These are phyloP conservation scores for Novymonas esmeraldas DNA, from an alignment of 208 protist species.

Conservation along the genomic window DNA sequence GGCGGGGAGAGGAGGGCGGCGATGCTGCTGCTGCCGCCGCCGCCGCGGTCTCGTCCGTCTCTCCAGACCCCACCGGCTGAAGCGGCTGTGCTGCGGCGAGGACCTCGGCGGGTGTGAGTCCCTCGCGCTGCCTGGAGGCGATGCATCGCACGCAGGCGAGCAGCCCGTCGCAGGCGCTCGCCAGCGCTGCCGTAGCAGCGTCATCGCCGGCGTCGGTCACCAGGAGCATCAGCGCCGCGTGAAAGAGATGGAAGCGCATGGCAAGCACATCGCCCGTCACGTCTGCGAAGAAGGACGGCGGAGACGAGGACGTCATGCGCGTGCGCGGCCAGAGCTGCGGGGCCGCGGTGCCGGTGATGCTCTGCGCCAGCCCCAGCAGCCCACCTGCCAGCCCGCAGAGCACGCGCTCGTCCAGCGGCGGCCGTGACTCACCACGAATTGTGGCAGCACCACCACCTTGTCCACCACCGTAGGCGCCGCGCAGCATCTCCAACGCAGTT, in stretches of 20 bases:
- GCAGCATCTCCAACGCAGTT: constrained; percentile 16
- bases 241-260: constrained; percentile 18
- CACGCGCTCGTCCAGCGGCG: constrained; percentile 8
- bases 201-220: constrained; percentile 1
- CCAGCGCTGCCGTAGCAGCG: neutral
- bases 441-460: neutral
- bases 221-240: constrained; percentile 15
- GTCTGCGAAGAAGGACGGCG: neutral
- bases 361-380: constrained; percentile 33
- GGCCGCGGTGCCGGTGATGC: constrained; percentile 7
- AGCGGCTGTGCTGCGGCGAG: neutral
- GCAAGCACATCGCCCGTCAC: constrained; percentile 12
- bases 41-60: too few species aligned
- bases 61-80: too few species aligned
- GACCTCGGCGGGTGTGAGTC: neutral
- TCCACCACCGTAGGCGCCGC: constrained; percentile 5
- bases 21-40: too few species aligned
- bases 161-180: neutral
- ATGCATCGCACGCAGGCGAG: constrained; percentile 1
- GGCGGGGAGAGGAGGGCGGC: too few species aligned
- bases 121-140: neutral
- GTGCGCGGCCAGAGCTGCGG: constrained; percentile 16
- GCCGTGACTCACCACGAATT: neutral
- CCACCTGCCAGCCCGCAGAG: constrained; percentile 18
- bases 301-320: neutral